Evolutionary conservation across 345 rosid genomes (phyloP), one percentile per base, ranked within the genome.

Genomic region (Passiflora organensis): DNA sequence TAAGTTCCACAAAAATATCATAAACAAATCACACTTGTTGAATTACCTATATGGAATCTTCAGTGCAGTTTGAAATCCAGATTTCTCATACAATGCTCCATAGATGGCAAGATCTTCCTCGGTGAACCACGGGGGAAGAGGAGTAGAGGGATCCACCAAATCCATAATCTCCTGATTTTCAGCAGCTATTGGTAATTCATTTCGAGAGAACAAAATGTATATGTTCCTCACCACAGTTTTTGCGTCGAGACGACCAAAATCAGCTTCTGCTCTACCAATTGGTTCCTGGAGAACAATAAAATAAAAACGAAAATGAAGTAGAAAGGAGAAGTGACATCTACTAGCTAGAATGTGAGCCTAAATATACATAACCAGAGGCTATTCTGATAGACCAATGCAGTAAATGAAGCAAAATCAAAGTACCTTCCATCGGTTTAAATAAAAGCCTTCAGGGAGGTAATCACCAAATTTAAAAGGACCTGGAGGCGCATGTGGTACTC

Each of bases 391-490:
- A n/a, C 8, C 34, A 28, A 3, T 28, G 8, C 5, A 28, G 34
- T 28, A 28, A 28, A 8, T 13, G 32, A 48, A 60, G 34, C 34
- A 28, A 28, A 28, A 3, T 10, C 34, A 44, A 44, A 47, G 24
- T 63, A 80, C 89, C 77, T 13, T 42, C 90, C 84, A 83, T 69
- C 86, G 72, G 1, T 28, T 18, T 0, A 76, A 54, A 52, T 78
- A 80, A 63, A 78, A 78, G 25, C 90, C 90, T 62, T 77, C 81
- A 12, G 90, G 86, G 23, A 83, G 86, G 38, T 43, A 2, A 5
- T 68, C 42, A 0, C 28, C 45, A 51, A 17, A 62, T 32, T 47
- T 28, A 1, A n/a, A 0, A 4, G 56, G 51, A 38, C 63, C 75
- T 6, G 74, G 78, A 1, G 76, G 82, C 12, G 28, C 28, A 8